Evolutionary conservation across 768 basidiomycete genomes (phyloP), one percentile per base, ranked within the genome.

Genomic region (Gymnopilus dilepis): DNA sequence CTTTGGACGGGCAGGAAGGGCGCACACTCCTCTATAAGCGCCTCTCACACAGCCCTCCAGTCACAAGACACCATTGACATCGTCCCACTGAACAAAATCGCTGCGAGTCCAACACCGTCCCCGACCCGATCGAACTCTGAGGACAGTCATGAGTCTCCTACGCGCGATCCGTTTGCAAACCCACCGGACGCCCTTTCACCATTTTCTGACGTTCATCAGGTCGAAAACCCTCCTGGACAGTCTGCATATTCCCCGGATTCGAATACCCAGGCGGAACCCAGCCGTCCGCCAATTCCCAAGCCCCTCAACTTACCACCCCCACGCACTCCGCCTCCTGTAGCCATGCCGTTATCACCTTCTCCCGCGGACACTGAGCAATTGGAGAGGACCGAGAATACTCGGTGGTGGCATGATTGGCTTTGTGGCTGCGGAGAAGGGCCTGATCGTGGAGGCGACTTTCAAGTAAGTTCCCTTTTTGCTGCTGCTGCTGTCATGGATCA

Each of bases 361-460:
- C 61, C 62, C 15, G 72, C 75, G 17, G 71, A 74, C n/a, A 65
- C 65, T n/a, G 33, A 58, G 12, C 24, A 69, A 15, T 61, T 69
- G 3, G 65, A 60, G 66, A 34, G 60, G 71, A 19, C 60, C 64
- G 4, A 65, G 52, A 33, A 53, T 19, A 64, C 80, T 4, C 76
- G 83, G 62, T 93, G 91, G 91, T 93, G 91, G 91, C 91, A 91
- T 70, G 91, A 93, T 31, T 92, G 91, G 90, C 72, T 93, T 62
- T 93, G 91, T 72, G 91, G 91, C 12, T 91, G 90, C 65, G 79
- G 86, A 17, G 91, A 92, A 70, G 87, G 88, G n/a, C 77, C 84
- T 2, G 87, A 90, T 72, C 80, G 90, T 15, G 89, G 86, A 43
- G 90, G 89, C 5, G 87, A 92, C 56, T 72, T 82, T 63, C 91